phyloP scores from a whole-genome alignment of 257 asterid genomes.

The Solanum lycopersicoides region DNA sequence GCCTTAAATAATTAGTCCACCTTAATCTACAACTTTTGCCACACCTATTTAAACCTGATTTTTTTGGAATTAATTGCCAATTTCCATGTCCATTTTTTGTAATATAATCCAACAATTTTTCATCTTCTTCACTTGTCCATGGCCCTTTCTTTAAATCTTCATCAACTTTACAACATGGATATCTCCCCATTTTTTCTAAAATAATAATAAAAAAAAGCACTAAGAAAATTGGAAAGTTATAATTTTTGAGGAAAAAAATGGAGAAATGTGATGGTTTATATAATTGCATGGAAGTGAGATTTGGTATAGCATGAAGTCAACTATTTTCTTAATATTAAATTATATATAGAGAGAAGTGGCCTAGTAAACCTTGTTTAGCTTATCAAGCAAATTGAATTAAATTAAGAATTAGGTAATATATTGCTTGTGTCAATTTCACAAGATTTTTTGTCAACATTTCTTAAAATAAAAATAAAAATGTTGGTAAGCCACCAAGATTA shows the following conservation, averaged over 20 bases:
- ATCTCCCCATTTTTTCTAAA: slow-evolving; percentile 6
- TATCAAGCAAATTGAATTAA: not conserved
- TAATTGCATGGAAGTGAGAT: not conserved
- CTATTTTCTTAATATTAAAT: not conserved
- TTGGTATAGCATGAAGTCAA: slow-evolving; percentile 7
- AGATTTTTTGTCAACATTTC: not conserved
- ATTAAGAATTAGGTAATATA: slow-evolving; percentile 11
- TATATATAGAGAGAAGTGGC: not conserved
- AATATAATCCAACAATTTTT: slow-evolving; percentile 10
- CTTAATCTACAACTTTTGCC: slow-evolving; percentile 35
- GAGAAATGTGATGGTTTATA: not conserved
- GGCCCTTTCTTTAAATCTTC: slow-evolving; percentile 23
- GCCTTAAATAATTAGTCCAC: slow-evolving; percentile 33
- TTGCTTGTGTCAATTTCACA: not conserved
- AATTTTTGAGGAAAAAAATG: not conserved
- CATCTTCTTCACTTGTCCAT: slow-evolving; percentile 26
- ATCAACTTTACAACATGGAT: slow-evolving; percentile 6
- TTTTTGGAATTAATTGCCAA: slow-evolving; percentile 20
- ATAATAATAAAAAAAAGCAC: not conserved
- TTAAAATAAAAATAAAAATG: not conserved
- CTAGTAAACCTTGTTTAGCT: not conserved
- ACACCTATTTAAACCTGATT: slow-evolving; percentile 24
- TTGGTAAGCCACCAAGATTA: not conserved
- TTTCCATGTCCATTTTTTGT: slow-evolving; percentile 11
- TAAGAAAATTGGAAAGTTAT: not conserved